Base-by-base conservation (phyloP, 1,284 basidiomycete genomes). In the Sanguinoderma infundibulare region DNA sequence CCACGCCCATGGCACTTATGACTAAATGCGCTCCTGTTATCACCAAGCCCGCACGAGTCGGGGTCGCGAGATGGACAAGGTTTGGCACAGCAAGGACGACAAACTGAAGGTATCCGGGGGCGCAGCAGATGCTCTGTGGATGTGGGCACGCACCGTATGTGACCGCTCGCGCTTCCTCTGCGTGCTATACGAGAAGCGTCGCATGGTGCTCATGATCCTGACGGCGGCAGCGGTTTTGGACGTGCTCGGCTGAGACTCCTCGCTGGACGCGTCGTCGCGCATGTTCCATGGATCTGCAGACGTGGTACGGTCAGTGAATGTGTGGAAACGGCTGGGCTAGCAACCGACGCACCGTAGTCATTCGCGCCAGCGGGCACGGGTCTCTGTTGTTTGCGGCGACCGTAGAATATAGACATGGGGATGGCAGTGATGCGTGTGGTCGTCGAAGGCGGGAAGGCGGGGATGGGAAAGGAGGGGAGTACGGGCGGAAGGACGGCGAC, bases 191-290 rank as follows among this genome's bases (percentile, higher is more conserved):
- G 69, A 82, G 66, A 73, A 78, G 22, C 78, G 74, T 49, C 74
- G 76, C 55, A 85, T 76, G 30, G 79, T 79, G 53, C 73, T 75
- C 72, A 83, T 78, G 57, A 83, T 73, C 60, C 77, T 79, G 28
- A 79, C 79, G 1, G 80, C 75, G 26, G 74, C 59, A 5, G 62
- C 63, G n/a, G 67, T 60, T 15, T 44, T 66, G 8, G 67, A 66
- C 14, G 67, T 60, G 60, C 67, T 66, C 47, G 69, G 55, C 2
- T 58, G 59, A 40, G 60, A 24, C 17, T 53, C 53, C 9, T 59
- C 30, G 9, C n/a, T 10, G 0, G 50, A 8, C 0, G 50, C 14
- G 14, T 51, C 26, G n/a, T 35, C 40, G 24, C 49, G 46, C 30
- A 57, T 12, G 1, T 53, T 50, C 65, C 65, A 66, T 42, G 60